Conservation (phyloP, 768 basidiomycete species). For the Lactarius trivialis region DNA sequence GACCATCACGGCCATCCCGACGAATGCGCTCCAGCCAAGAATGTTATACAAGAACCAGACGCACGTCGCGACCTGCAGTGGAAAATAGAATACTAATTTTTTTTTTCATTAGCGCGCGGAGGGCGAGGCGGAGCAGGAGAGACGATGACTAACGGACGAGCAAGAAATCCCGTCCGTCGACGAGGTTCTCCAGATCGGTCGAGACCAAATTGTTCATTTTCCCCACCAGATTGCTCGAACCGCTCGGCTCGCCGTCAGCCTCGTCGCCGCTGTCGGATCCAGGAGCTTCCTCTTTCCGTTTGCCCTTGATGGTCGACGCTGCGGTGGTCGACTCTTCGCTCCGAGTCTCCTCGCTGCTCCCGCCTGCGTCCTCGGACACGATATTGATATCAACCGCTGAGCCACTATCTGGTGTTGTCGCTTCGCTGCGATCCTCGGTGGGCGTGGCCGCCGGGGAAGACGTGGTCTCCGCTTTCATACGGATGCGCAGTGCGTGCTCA, state of each 20-base stretch:
- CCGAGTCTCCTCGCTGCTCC: constrained; percentile 19
- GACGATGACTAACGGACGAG: constrained; percentile 10
- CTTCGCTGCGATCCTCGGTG: constrained; percentile 20
- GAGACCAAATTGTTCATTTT: constrained; percentile 74
- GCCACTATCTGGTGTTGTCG: constrained; percentile 24
- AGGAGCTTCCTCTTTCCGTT: constrained; percentile 5
- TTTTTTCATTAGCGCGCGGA: neutral
- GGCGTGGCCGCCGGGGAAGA: constrained; percentile 24
- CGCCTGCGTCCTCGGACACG: constrained; percentile 1
- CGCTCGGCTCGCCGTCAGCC: neutral
- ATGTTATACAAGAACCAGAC: constrained; percentile 39
- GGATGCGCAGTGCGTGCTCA: constrained; percentile 48
- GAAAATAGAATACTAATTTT: constrained; percentile 31
- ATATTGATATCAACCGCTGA: constrained; percentile 21
- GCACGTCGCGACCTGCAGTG: constrained; percentile 37
- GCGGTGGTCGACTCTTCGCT: constrained; percentile 17
- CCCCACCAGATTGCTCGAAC: constrained; percentile 50
- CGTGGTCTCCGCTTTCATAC: constrained; percentile 40
- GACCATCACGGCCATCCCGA: constrained; percentile 38
- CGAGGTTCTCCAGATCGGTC: constrained; percentile 43
- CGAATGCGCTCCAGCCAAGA: constrained; percentile 46
- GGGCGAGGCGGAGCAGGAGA: neutral
- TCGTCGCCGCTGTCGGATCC: constrained; percentile 4
- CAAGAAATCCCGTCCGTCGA: constrained; percentile 28
- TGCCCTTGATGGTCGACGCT: constrained; percentile 21